A percentile compares a stretch with the other conserved stretches of the same genome.
Evolutionary conservation across 768 basidiomycete species (phyloP).

Genomic region (Russula dissimulans): DNA sequence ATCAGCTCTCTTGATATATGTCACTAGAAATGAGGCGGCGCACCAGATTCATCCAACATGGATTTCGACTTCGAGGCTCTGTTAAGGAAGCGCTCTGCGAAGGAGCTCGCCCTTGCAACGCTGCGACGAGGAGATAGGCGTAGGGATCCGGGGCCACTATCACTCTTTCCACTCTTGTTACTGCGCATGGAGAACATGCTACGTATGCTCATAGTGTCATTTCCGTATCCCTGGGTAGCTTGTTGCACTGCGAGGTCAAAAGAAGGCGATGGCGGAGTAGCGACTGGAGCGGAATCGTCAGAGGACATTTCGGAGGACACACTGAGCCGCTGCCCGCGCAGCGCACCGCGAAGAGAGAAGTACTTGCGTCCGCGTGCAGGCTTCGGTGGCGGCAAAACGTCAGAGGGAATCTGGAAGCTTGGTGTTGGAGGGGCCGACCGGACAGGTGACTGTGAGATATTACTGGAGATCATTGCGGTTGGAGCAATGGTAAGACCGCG

Average conservation of each 20-base stretch:
- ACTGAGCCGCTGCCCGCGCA: slow-evolving; percentile 44
- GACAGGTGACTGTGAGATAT: slow-evolving; percentile 3
- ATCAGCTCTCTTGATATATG: background rate
- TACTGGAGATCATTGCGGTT: background rate
- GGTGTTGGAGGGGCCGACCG: slow-evolving; percentile 12
- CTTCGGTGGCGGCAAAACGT: slow-evolving; percentile 37
- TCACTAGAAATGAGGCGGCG: background rate
- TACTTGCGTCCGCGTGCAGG: slow-evolving; percentile 24
- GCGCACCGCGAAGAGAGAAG: slow-evolving; percentile 34
- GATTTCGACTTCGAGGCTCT: slow-evolving; percentile 18
- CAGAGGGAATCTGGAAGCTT: slow-evolving; percentile 18
- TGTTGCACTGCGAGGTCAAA: slow-evolving; percentile 20
- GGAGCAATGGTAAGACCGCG: slow-evolving; percentile 8
- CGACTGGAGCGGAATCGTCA: slow-evolving; percentile 55
- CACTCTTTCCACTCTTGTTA: slow-evolving; percentile 15
- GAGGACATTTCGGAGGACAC: slow-evolving; percentile 55
- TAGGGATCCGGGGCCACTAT: slow-evolving; percentile 6
- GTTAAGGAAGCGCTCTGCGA: slow-evolving; percentile 16
- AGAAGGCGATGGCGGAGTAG: slow-evolving; percentile 44
- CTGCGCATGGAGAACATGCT: slow-evolving; percentile 18
- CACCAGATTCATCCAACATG: slow-evolving; percentile 17
- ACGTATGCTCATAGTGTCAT: slow-evolving; percentile 23
- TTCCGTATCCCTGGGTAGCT: slow-evolving; percentile 10
- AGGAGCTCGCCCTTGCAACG: slow-evolving; percentile 19
- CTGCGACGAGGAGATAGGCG: slow-evolving; percentile 18